A percentile compares a stretch with the other conserved stretches of the same genome.
These are phyloP conservation scores for Beauveria medogensis DNA, from an alignment of 2,329 filamentous ascomycete genomes.

Conservation along the genomic window DNA sequence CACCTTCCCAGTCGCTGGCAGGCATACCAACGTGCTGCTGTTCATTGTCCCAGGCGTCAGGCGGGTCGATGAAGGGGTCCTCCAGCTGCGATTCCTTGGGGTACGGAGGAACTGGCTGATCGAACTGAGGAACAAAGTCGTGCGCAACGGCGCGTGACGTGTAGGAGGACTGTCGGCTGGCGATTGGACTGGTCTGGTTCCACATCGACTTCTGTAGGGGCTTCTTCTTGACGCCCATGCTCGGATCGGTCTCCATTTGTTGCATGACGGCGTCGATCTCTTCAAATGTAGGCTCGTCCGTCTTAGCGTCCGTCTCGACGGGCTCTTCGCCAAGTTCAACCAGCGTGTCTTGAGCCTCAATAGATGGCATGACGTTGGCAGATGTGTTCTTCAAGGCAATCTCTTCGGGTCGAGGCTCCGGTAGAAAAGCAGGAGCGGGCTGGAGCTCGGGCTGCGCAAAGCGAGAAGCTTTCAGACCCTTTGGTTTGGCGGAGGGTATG, in stretches of 20 bases:
- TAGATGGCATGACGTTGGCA: conserved; percentile 4
- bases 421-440: conserved; percentile 9
- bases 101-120: conserved; percentile 2
- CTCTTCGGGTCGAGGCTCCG: conserved; percentile 17
- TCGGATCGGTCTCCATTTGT: conserved; percentile 65
- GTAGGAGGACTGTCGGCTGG: conserved; percentile 3
- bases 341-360: conserved; percentile 13
- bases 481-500: conserved; percentile 33
- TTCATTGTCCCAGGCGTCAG: conserved; percentile 32
- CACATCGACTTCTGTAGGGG: conserved; percentile 39
- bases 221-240: conserved; percentile 62
- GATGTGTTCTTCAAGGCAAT: background rate
- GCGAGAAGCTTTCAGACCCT: conserved; percentile 35
- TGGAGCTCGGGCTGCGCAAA: conserved; percentile 35
- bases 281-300: conserved; percentile 52
- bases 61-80: conserved; percentile 53
- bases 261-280: conserved; percentile 93
- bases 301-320: conserved; percentile 21
- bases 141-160: background rate
- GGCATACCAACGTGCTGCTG: conserved; percentile 45
- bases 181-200: conserved; percentile 34
- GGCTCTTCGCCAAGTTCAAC: conserved; percentile 15
- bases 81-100: conserved; percentile 37
- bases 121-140: conserved; percentile 4
- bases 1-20: conserved; percentile 86